A percentile compares a stretch with the other conserved stretches of the same genome.
phyloP scores from a whole-genome alignment of 2,329 filamentous ascomycete genomes.

The Pseudogymnoascus sp. region DNA sequence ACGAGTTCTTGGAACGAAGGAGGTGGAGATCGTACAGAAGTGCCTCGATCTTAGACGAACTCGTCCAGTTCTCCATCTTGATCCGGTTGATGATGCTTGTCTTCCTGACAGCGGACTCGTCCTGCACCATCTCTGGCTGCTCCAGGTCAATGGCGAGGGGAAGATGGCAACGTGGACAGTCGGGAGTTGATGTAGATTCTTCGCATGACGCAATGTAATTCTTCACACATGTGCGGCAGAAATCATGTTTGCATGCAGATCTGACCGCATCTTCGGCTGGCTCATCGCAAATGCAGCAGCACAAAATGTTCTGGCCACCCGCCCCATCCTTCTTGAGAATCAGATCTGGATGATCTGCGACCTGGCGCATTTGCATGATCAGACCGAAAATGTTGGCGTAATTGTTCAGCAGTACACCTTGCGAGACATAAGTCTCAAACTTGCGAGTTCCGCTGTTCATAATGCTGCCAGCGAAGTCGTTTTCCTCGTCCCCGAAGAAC shows the following conservation, averaged over 20 bases:
- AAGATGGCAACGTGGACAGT: conserved; percentile 90
- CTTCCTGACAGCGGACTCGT: conserved; percentile 80
- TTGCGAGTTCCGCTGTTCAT: conserved; percentile 84
- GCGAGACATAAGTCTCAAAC: conserved; percentile 92
- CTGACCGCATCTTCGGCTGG: conserved; percentile 89
- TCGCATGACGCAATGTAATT: conserved; percentile 74
- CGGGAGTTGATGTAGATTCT: conserved; percentile 48
- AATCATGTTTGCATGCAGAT: conserved; percentile 87
- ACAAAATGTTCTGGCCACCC: conserved; percentile 79
- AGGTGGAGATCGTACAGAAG: conserved; percentile 90
- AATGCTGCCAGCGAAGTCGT: conserved; percentile 90
- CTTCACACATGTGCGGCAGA: conserved; percentile 73
- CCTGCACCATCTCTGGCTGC: conserved; percentile 90
- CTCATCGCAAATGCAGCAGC: conserved; percentile 95
- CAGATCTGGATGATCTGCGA: conserved; percentile 91
- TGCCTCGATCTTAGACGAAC: conserved; percentile 95
- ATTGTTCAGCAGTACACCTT: conserved; percentile 90
- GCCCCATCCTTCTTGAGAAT: conserved; percentile 81
- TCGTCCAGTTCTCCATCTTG: conserved; percentile 98
- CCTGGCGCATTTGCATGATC: conserved; percentile 99
- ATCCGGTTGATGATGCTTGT: conserved; percentile 97
- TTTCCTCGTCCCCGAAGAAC: conserved; percentile 94
- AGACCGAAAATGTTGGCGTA: conserved; percentile 98
- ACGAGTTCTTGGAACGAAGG: conserved; percentile 83
- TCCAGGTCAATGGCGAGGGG: conserved; percentile 83